These are phyloP conservation scores for Phytophthora pistaciae DNA, from an alignment of 352 stramenopile genomes.

Conservation along the genomic window DNA sequence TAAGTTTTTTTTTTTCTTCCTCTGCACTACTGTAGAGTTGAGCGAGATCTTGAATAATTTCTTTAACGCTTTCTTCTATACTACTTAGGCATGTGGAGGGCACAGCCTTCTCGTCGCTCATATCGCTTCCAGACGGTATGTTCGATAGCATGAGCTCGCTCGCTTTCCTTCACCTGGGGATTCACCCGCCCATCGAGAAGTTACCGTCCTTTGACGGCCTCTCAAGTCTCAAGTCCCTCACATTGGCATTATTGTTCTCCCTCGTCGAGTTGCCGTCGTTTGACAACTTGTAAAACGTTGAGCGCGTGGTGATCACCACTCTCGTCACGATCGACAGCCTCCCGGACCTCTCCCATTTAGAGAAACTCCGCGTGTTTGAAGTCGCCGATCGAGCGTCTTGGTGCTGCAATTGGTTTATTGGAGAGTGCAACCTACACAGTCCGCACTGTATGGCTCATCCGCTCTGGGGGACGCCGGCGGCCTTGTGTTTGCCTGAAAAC, in stretches of 20 bases:
- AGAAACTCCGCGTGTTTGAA: conserved; percentile 18
- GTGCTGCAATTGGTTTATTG: conserved; percentile 40
- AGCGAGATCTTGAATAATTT: no score
- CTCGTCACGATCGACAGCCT: conserved; percentile 9
- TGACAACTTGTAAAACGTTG: conserved; percentile 11
- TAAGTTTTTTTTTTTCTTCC: conserved; percentile 5
- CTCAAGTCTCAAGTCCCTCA: conserved; percentile 30
- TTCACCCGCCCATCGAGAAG: conserved; percentile 5
- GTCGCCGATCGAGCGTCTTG: conserved; percentile 1
- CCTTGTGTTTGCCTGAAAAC: conserved; percentile 10
- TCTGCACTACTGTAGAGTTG: background rate
- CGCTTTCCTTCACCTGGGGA: conserved; percentile 34
- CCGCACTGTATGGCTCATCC: conserved; percentile 14
- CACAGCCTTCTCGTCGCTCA: conserved; percentile 6
- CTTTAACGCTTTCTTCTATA: background rate
- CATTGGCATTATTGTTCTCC: conserved; percentile 13
- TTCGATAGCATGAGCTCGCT: conserved; percentile 37
- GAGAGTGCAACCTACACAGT: conserved; percentile 20
- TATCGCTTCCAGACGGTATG: conserved; percentile 20
- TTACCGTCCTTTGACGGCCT: conserved; percentile 31
- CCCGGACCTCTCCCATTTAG: conserved; percentile 15
- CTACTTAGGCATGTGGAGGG: conserved; percentile 13
- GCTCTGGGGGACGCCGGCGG: conserved; percentile 22
- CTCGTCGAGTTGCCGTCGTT: conserved; percentile 19
- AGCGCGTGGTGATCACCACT: conserved; percentile 20